These are phyloP conservation scores for Parachlorella kessleri DNA, from an alignment of 139 green algal genomes.

Conservation along the genomic window DNA sequence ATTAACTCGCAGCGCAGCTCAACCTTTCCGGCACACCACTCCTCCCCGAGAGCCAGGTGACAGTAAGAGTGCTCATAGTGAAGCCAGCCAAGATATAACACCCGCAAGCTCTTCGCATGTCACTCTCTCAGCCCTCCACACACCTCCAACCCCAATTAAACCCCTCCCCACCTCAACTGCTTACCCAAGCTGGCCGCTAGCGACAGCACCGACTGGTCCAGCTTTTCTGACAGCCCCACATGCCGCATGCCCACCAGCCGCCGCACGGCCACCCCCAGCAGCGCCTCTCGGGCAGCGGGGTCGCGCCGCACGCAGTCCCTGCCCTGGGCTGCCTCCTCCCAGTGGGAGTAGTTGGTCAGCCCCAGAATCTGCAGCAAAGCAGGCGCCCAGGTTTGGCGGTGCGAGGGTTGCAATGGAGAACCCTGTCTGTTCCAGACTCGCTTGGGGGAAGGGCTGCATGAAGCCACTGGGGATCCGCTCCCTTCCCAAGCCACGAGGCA, in stretches of 20 bases:
- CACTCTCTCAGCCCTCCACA: neutral
- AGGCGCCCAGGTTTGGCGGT: too few species aligned
- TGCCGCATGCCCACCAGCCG: conserved; percentile 62
- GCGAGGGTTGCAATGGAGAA: too few species aligned
- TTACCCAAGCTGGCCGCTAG: conserved; percentile 49
- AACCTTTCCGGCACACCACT: too few species aligned
- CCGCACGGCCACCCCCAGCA: conserved; percentile 48
- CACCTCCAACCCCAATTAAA: neutral
- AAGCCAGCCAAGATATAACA: too few species aligned
- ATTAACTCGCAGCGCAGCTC: too few species aligned
- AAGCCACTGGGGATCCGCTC: too few species aligned
- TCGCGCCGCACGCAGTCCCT: conserved; percentile 44
- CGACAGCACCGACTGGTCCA: conserved; percentile 58
- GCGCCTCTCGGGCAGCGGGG: neutral
- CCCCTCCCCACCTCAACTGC: neutral
- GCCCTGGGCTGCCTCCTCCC: conserved; percentile 61
- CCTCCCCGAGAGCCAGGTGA: too few species aligned
- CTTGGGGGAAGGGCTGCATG: too few species aligned
- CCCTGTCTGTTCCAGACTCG: too few species aligned
- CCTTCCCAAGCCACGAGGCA: too few species aligned
- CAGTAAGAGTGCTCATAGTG: too few species aligned
- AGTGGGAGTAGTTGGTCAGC: conserved; percentile 84
- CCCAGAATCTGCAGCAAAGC: conserved; percentile 85
- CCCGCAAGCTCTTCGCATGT: neutral
- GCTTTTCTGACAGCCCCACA: conserved; percentile 72